Conservation (phyloP, 192 early-diverging fungal species). For the Coemansia sp. region DNA sequence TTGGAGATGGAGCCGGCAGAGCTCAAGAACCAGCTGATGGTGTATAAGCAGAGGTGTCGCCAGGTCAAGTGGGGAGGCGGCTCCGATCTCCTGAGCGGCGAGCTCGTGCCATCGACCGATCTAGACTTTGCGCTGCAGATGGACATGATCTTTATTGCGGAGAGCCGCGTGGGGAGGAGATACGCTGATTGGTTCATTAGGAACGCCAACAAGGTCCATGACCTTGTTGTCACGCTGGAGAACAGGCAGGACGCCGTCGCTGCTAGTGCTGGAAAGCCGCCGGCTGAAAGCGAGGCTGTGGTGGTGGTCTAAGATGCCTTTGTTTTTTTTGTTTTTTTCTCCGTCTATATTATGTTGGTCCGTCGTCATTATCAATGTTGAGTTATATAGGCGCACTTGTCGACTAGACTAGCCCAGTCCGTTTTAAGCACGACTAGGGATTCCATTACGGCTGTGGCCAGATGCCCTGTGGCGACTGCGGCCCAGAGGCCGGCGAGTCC, state of each 20-base stretch:
- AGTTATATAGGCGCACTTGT: conserved; percentile 19
- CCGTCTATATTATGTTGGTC: too few species aligned
- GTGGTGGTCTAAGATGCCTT: background rate
- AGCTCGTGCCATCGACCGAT: conserved; percentile 77
- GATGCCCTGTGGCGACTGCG: conserved; percentile 50
- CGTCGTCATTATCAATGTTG: background rate
- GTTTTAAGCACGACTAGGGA: conserved; percentile 24
- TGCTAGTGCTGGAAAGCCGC: conserved; percentile 22
- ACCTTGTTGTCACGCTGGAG: conserved; percentile 44
- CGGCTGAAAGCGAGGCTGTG: conserved; percentile 8
- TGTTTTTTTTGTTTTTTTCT: background rate
- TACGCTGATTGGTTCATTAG: conserved; percentile 96
- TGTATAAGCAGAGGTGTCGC: conserved; percentile 92
- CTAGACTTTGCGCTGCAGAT: conserved; percentile 91
- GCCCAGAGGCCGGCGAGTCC: conserved; percentile 70
- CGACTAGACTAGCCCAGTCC: conserved; percentile 28
- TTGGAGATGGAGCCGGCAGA: conserved; percentile 81
- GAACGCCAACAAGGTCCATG: conserved; percentile 84
- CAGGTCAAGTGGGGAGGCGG: conserved; percentile 82
- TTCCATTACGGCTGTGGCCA: conserved; percentile 28
- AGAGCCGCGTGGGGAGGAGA: conserved; percentile 88
- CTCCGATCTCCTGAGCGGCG: conserved; percentile 78
- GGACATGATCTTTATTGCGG: conserved; percentile 93
- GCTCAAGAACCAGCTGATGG: conserved; percentile 81
- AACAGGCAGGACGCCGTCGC: conserved; percentile 34